Percentiles rank a stretch among this genome's conserved stretches.
phyloP scores from a whole-genome alignment of 768 basidiomycete species.

The Neoboletus magnificus region DNA sequence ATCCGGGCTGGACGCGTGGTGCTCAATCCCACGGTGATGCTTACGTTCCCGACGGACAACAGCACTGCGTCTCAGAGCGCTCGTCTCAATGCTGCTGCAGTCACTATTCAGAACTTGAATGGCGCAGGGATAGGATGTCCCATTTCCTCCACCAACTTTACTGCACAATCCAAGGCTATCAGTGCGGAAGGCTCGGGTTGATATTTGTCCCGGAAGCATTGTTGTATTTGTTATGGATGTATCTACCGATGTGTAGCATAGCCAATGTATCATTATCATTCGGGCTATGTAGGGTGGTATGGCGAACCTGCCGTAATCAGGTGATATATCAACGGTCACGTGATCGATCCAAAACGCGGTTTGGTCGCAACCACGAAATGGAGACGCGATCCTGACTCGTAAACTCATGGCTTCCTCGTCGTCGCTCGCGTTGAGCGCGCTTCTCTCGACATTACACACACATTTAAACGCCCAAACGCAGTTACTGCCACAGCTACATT shows the following conservation, averaged over 20 bases:
- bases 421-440: slow-evolving; percentile 50
- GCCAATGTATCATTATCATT: neutral
- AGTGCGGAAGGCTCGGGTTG: slow-evolving; percentile 11
- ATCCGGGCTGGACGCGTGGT: slow-evolving; percentile 39
- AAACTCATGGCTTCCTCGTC: slow-evolving; percentile 29
- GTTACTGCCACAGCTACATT: slow-evolving; percentile 76
- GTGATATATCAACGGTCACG: slow-evolving; percentile 29
- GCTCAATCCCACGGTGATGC: slow-evolving; percentile 38
- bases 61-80: slow-evolving; percentile 38
- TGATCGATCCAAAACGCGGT: slow-evolving; percentile 19
- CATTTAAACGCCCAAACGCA: slow-evolving; percentile 81
- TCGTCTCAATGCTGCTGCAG: slow-evolving; percentile 55
- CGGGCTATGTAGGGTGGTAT: neutral
- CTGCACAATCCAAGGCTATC: slow-evolving; percentile 34
- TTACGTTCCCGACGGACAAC: slow-evolving; percentile 45
- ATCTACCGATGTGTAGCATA: neutral
- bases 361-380: slow-evolving; percentile 20
- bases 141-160: slow-evolving; percentile 57
- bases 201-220: neutral
- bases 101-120: slow-evolving; percentile 69
- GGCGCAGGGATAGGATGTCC: slow-evolving; percentile 70
- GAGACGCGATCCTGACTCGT: slow-evolving; percentile 7
- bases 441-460: slow-evolving; percentile 73
- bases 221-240: neutral
- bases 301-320: slow-evolving; percentile 13